Conservation (phyloP, 495 filamentous ascomycete genomes). For the Xylaria telfairii region DNA sequence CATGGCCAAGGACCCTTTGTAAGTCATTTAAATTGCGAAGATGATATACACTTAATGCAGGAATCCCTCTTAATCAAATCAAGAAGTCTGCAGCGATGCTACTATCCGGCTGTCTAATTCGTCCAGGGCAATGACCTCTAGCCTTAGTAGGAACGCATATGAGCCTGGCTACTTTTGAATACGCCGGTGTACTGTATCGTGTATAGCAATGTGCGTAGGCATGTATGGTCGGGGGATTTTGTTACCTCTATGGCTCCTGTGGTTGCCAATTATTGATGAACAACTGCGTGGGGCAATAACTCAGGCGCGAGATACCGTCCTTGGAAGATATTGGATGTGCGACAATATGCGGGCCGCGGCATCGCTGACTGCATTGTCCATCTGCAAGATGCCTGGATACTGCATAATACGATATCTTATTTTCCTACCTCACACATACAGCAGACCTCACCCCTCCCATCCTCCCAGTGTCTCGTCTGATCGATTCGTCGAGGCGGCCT, state of each 20-base stretch:
- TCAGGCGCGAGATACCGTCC: slow-evolving; percentile 5
- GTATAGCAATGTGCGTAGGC: background rate
- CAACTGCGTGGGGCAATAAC: background rate
- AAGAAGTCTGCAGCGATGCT: background rate
- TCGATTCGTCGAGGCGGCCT: background rate
- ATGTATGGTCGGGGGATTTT: background rate
- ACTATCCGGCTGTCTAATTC: background rate
- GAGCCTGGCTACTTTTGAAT: background rate
- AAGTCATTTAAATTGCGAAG: background rate
- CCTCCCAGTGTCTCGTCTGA: background rate
- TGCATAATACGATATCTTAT: slow-evolving; percentile 18
- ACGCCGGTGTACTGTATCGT: background rate
- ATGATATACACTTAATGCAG: background rate
- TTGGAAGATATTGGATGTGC: slow-evolving; percentile 2
- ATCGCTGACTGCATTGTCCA: slow-evolving; percentile 20
- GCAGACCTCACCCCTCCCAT: background rate
- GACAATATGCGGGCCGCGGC: background rate
- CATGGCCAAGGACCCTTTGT: background rate
- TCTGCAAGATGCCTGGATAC: slow-evolving; percentile 18
- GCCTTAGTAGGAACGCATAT: background rate
- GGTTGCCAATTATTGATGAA: background rate
- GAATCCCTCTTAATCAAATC: background rate
- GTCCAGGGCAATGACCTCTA: background rate
- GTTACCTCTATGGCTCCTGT: background rate
- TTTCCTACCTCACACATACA: background rate